phyloP scores from a whole-genome alignment of 192 early-diverging fungal genomes.

The Coemansia sp. region DNA sequence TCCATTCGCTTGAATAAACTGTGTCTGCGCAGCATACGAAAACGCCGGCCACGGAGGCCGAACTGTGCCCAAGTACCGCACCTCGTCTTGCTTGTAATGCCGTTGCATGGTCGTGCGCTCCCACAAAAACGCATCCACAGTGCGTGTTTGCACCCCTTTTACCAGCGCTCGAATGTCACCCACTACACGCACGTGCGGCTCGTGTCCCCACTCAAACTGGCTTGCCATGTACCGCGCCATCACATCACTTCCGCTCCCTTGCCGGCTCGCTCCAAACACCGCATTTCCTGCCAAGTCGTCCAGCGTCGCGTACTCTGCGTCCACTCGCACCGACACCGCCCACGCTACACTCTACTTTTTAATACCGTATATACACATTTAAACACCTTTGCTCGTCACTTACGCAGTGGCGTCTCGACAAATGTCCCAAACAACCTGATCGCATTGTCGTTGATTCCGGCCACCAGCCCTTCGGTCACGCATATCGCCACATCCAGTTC shows the following conservation, averaged over 20 bases:
- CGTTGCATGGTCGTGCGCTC: constrained; percentile 90
- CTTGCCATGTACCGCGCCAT: constrained; percentile 68
- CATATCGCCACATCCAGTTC: constrained; percentile 81
- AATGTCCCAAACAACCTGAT: constrained; percentile 80
- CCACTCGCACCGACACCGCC: constrained; percentile 64
- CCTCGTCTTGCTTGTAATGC: constrained; percentile 67
- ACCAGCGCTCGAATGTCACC: constrained; percentile 74
- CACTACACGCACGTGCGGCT: constrained; percentile 68
- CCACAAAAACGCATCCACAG: constrained; percentile 84
- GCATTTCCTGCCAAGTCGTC: constrained; percentile 48
- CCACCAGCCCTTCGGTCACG: constrained; percentile 76
- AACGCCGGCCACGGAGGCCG: constrained; percentile 91
- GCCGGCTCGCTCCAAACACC: constrained; percentile 63
- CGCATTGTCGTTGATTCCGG: constrained; percentile 58
- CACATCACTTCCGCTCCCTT: constrained; percentile 79
- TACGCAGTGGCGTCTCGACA: constrained; percentile 70
- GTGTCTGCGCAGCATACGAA: constrained; percentile 60
- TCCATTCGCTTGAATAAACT: constrained; percentile 10
- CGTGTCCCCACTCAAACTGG: constrained; percentile 53
- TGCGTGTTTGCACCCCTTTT: constrained; percentile 62
- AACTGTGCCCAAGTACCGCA: constrained; percentile 72
- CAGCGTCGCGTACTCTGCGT: constrained; percentile 44
- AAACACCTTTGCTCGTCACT: constrained; percentile 15
- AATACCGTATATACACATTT: background rate
- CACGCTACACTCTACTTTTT: constrained; percentile 51